A percentile compares a stretch with the other conserved stretches of the same genome.
Evolutionary conservation across 1,284 basidiomycete genomes (phyloP).

Genomic region (Microbotryum intermedium): DNA sequence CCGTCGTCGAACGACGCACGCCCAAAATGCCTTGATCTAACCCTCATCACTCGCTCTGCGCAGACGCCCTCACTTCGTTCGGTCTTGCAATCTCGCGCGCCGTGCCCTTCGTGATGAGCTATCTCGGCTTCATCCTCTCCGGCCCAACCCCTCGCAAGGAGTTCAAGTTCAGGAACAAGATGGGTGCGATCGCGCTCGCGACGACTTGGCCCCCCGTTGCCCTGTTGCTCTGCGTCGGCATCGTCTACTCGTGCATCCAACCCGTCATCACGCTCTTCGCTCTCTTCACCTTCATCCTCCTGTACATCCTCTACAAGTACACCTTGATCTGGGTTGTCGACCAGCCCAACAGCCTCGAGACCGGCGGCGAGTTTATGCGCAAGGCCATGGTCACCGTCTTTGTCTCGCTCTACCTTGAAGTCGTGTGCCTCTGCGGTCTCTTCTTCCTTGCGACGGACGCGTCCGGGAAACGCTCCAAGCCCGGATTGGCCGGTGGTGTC

Average conservation of each 20-base stretch:
- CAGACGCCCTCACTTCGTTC: neutral
- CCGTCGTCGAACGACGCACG: too few relatives aligned
- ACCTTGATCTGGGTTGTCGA: constrained; percentile 40
- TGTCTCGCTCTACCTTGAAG: constrained; percentile 26
- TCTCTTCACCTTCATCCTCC: constrained; percentile 36
- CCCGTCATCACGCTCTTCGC: constrained; percentile 39
- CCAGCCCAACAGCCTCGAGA: constrained; percentile 40
- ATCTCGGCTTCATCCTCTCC: too few relatives aligned
- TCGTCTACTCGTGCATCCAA: constrained; percentile 43
- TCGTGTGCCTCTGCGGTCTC: constrained; percentile 39
- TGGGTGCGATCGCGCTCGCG: constrained; percentile 7
- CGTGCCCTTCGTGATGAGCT: neutral
- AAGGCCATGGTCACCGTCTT: constrained; percentile 41
- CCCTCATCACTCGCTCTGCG: neutral
- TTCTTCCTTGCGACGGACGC: constrained; percentile 39
- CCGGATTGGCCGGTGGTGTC: constrained; percentile 39
- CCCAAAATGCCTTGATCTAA: too few relatives aligned
- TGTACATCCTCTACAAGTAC: constrained; percentile 42
- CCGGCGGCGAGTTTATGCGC: constrained; percentile 42
- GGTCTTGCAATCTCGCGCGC: neutral
- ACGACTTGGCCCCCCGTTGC: constrained; percentile 31
- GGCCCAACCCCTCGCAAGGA: neutral
- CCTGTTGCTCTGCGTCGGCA: constrained; percentile 37
- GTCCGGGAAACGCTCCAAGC: constrained; percentile 32
- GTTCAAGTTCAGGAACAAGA: constrained; percentile 6